These are phyloP conservation scores for Aspergillus wentii DNA, from an alignment of 495 filamentous ascomycete species.

Conservation along the genomic window DNA sequence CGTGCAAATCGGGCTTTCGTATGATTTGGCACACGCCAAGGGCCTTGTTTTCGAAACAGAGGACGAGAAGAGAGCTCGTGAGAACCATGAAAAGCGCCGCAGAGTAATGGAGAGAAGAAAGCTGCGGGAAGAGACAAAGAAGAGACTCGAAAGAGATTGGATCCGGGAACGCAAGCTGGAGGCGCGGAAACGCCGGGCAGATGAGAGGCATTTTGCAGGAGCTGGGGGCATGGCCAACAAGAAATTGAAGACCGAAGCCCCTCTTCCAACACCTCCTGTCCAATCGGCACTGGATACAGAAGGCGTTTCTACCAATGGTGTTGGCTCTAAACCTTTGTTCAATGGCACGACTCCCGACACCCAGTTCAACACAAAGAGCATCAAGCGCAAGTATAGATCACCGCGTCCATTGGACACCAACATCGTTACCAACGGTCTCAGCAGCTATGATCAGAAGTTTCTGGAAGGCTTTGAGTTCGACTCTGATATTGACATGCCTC, in stretches of 20 bases:
- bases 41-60: slow-evolving; percentile 61
- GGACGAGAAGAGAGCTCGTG: slow-evolving; percentile 50
- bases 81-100: slow-evolving; percentile 39
- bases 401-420: slow-evolving; percentile 22
- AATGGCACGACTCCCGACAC: slow-evolving; percentile 27
- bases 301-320: too few species aligned
- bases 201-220: slow-evolving; percentile 18
- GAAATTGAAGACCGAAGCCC: slow-evolving; percentile 6
- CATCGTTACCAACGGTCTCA: slow-evolving; percentile 16
- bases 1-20: slow-evolving; percentile 71
- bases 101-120: slow-evolving; percentile 39
- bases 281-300: too few species aligned
- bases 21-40: slow-evolving; percentile 81
- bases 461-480: slow-evolving; percentile 47
- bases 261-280: neutral
- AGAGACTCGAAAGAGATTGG: slow-evolving; percentile 48
- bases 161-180: slow-evolving; percentile 44
- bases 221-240: too few species aligned
- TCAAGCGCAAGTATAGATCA: slow-evolving; percentile 15
- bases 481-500: slow-evolving; percentile 42
- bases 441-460: slow-evolving; percentile 21
- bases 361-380: slow-evolving; percentile 23
- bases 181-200: slow-evolving; percentile 35
- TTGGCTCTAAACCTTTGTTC: too few species aligned
- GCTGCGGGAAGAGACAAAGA: slow-evolving; percentile 35